Evolutionary conservation across 176 grass and related monocot genomes (phyloP).

Genomic region (Triticum monococcum): DNA sequence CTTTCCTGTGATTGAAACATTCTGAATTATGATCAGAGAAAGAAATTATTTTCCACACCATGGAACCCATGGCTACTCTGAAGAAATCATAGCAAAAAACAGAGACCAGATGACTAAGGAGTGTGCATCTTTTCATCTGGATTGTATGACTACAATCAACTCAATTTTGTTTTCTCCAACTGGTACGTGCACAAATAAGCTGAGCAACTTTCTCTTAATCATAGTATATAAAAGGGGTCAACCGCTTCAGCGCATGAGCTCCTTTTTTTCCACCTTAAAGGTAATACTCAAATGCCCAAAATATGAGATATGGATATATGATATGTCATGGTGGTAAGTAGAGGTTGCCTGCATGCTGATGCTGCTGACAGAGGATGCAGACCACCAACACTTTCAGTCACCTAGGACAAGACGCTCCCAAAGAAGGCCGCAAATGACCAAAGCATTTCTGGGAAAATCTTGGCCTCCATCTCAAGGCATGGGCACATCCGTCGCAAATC

Average conservation of each 20-base stretch:
- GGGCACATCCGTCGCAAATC: neutral
- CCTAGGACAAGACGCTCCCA: constrained; percentile 19
- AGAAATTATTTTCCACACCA: too few species aligned
- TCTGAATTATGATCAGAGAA: too few species aligned
- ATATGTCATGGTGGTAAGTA: neutral
- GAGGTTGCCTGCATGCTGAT: neutral
- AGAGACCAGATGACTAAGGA: neutral
- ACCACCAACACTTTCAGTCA: constrained; percentile 14
- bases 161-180: neutral
- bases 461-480: neutral
- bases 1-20: too few species aligned
- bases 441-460: constrained; percentile 4
- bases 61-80: neutral
- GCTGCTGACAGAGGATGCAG: constrained; percentile 21
- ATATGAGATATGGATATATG: neutral
- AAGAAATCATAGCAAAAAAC: neutral
- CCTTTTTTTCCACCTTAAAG: neutral
- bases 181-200: too few species aligned
- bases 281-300: too few species aligned
- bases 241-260: neutral
- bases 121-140: neutral
- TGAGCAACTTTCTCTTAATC: neutral
- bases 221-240: neutral
- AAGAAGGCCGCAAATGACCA: neutral
- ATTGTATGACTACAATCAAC: neutral